Evolutionary conservation across 1,284 basidiomycete species (phyloP).

Genomic region (Tremellales sp.): DNA sequence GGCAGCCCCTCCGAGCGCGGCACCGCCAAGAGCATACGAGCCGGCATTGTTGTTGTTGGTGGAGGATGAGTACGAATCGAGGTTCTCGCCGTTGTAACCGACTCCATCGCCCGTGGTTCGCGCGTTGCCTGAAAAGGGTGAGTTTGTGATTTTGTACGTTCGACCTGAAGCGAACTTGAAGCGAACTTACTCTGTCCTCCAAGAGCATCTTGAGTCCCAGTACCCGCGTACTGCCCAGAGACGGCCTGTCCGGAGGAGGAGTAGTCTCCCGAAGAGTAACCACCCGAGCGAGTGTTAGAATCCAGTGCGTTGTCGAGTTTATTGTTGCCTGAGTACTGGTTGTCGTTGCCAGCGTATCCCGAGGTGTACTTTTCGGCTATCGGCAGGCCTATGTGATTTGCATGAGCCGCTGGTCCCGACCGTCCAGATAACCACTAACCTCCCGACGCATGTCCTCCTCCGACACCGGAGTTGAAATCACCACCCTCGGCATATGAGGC

Average conservation of each 20-base stretch:
- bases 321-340: neutral
- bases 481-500: neutral
- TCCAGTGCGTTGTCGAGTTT: conserved; percentile 23
- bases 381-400: conserved; percentile 11
- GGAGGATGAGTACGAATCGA: neutral
- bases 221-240: conserved; percentile 30
- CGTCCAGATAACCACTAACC: conserved; percentile 12
- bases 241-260: conserved; percentile 16
- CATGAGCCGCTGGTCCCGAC: conserved; percentile 8
- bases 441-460: conserved; percentile 32
- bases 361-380: conserved; percentile 34
- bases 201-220: conserved; percentile 26
- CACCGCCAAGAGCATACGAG: conserved; percentile 18
- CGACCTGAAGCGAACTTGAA: neutral
- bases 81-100: conserved; percentile 26
- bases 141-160: neutral
- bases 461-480: conserved; percentile 32
- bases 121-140: conserved; percentile 2
- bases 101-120: conserved; percentile 24
- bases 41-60: conserved; percentile 2
- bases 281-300: conserved; percentile 1
- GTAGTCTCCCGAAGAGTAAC: conserved; percentile 2
- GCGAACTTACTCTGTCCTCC: conserved; percentile 35
- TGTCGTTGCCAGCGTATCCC: neutral
- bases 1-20: conserved; percentile 17